These are phyloP conservation scores for Hyphodiscus sp. DNA, from an alignment of 2,329 filamentous ascomycete species.

Conservation along the genomic window DNA sequence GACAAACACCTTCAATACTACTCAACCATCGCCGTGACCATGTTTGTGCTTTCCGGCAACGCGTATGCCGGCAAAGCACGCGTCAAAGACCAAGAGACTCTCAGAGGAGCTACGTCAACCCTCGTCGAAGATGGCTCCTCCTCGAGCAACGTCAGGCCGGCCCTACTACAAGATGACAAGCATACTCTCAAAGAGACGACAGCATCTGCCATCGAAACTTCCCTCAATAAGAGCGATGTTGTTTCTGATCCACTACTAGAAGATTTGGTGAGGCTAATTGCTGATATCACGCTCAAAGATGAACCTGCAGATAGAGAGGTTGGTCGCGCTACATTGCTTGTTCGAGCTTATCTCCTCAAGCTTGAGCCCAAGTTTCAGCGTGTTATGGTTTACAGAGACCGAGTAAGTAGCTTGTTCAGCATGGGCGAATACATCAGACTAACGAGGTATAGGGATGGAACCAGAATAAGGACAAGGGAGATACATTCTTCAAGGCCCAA, in stretches of 20 bases:
- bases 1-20: neutral
- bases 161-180: neutral
- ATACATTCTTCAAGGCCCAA: conserved; percentile 37
- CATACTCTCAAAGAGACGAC: neutral
- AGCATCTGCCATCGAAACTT: neutral
- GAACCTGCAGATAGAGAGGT: neutral
- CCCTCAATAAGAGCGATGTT: neutral
- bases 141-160: neutral
- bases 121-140: neutral
- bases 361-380: neutral
- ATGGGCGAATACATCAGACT: neutral
- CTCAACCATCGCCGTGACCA: neutral
- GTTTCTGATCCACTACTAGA: neutral
- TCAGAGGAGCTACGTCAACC: too few relatives aligned
- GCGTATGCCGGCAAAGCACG: neutral
- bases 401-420: conserved; percentile 6
- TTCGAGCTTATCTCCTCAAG: neutral
- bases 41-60: neutral
- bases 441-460: conserved; percentile 31
- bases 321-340: neutral
- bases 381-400: neutral
- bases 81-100: neutral
- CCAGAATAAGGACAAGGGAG: conserved; percentile 38
- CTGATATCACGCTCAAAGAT: neutral
- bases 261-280: neutral